A percentile compares a stretch with the other conserved stretches of the same genome.
Evolutionary conservation across 192 early-diverging fungal genomes (phyloP).

Genomic region (Coemansia sp.): DNA sequence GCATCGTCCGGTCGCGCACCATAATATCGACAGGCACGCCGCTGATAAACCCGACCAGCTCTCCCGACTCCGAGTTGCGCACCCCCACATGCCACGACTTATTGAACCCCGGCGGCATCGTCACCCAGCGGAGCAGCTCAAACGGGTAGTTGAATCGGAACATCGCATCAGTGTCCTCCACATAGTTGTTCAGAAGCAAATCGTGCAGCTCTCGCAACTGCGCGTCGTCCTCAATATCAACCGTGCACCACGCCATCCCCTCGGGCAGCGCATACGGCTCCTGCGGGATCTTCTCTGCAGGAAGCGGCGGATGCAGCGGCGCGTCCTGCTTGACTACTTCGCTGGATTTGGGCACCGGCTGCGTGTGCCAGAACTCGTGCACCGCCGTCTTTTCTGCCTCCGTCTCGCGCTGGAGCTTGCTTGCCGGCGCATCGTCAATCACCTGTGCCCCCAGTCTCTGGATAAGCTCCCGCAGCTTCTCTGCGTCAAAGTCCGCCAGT

Average conservation of each 20-base stretch:
- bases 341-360: conserved; percentile 86
- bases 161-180: conserved; percentile 94
- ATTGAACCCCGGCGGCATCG: conserved; percentile 90
- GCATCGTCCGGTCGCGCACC: conserved; percentile 62
- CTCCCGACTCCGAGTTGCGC: conserved; percentile 64
- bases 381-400: conserved; percentile 30
- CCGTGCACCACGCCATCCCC: conserved; percentile 83
- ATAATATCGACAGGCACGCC: conserved; percentile 84
- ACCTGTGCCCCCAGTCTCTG: conserved; percentile 23
- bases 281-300: conserved; percentile 72
- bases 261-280: conserved; percentile 85
- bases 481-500: conserved; percentile 11
- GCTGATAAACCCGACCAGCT: conserved; percentile 95
- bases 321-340: conserved; percentile 75
- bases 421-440: conserved; percentile 14
- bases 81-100: conserved; percentile 92
- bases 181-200: conserved; percentile 90
- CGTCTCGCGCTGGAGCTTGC: conserved; percentile 43
- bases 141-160: conserved; percentile 97
- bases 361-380: conserved; percentile 96
- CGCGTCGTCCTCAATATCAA: conserved; percentile 75
- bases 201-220: conserved; percentile 86
- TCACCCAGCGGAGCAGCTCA: conserved; percentile 92
- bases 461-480: conserved; percentile 40
- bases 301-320: conserved; percentile 75